Evolutionary conservation across 2,329 filamentous ascomycete species (phyloP).

Genomic region (Orbilia blumenaviensis): DNA sequence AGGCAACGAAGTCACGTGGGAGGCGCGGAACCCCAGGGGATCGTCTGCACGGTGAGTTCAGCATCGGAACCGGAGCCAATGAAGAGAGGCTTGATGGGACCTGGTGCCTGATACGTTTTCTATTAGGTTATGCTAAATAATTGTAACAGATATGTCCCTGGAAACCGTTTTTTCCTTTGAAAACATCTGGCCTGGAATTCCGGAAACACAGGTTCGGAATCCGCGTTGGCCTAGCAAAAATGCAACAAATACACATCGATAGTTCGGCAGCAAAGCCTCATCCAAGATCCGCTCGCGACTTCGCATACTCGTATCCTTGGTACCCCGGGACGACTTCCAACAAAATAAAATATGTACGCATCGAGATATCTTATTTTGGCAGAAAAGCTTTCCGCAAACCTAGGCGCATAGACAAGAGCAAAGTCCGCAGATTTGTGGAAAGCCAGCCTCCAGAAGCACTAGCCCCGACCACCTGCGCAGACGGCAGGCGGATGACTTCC

Average conservation of each 20-base stretch:
- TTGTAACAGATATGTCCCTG: too few relatives aligned
- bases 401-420: not conserved
- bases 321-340: not conserved
- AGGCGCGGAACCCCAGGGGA: slow-evolving; percentile 10
- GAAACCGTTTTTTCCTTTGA: not conserved
- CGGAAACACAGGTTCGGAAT: too few relatives aligned
- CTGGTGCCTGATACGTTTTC: not conserved
- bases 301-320: not conserved
- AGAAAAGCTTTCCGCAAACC: not conserved
- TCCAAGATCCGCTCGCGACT: too few relatives aligned
- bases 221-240: not conserved
- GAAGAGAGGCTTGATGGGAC: not conserved
- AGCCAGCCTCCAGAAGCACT: slow-evolving; percentile 6
- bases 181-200: not conserved
- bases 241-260: not conserved
- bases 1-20: slow-evolving; percentile 23
- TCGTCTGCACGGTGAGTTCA: slow-evolving; percentile 7
- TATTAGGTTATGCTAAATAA: not conserved
- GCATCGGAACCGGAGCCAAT: not conserved
- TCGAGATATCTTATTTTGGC: slow-evolving; percentile 4
- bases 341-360: slow-evolving; percentile 3
- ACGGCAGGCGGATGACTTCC: slow-evolving; percentile 4
- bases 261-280: too few relatives aligned
- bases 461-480: slow-evolving; percentile 3
- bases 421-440: not conserved